Conservation (phyloP, 805 yeast species). For the Ascoidea rubescens region DNA sequence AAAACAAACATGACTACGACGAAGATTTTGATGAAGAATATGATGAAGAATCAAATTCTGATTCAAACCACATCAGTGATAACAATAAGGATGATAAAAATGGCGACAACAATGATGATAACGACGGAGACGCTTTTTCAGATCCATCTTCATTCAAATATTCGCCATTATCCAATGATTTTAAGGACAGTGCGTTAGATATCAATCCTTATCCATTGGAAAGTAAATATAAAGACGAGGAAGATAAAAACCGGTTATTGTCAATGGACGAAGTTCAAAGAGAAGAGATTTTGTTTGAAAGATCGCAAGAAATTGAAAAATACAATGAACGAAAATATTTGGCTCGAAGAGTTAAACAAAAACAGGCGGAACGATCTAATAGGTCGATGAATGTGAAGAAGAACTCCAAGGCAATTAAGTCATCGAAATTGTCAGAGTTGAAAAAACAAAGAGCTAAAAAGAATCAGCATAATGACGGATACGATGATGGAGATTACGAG, state of each 20-base stretch:
- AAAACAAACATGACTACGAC: slow-evolving; percentile 18
- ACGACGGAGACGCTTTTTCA: slow-evolving; percentile 18
- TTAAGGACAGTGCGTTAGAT: slow-evolving; percentile 11
- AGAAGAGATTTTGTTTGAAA: slow-evolving; percentile 81
- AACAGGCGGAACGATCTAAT: slow-evolving; percentile 28
- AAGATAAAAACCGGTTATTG: slow-evolving; percentile 51
- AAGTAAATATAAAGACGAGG: slow-evolving; percentile 77
- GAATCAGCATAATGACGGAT: slow-evolving; percentile 25
- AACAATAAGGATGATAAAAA: slow-evolving; percentile 12
- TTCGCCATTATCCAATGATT: slow-evolving; percentile 5
- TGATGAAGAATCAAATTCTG: slow-evolving; percentile 17
- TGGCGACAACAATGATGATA: slow-evolving; percentile 17
- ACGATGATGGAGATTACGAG: slow-evolving; percentile 26
- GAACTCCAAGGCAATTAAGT: slow-evolving; percentile 21
- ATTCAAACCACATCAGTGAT: slow-evolving; percentile 20
- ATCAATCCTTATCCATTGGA: slow-evolving; percentile 84
- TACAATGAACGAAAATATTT: slow-evolving; percentile 74
- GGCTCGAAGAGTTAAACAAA: slow-evolving; percentile 65
- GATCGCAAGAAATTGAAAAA: slow-evolving; percentile 84
- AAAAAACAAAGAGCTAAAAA: slow-evolving; percentile 64
- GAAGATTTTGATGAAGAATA: slow-evolving; percentile 21
- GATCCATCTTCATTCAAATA: no score
- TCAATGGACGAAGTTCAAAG: slow-evolving; percentile 83
- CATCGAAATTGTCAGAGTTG: slow-evolving; percentile 53
- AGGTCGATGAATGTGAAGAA: slow-evolving; percentile 19